Base-by-base conservation (phyloP, 2,329 filamentous ascomycete species). In the Exophiala spinifera region DNA sequence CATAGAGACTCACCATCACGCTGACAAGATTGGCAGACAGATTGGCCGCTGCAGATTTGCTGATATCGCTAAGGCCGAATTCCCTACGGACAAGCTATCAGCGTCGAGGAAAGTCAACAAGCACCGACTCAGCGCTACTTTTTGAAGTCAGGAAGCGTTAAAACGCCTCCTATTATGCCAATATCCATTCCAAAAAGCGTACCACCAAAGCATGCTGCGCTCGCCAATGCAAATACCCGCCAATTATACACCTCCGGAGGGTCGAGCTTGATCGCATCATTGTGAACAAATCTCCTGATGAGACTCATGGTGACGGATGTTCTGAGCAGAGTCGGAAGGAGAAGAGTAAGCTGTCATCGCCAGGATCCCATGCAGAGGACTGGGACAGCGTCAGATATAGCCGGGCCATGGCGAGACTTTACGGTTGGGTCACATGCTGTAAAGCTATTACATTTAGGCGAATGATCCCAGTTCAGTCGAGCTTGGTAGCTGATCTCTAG, bases 221-320 rank as follows among this genome's bases (percentile, higher is more conserved):
- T 83, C 46, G 83, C 83, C 61, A 87, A 74, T 53, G 77, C 77
- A 60, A 85, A 82, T 23, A 86, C 83, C 52, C 84, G 79, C 84
- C 84, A 88, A 65, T 84, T 83, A 70, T 87, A 88, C 55, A 88
- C 83, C 66, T 86, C 80, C 17, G 78, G 75, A 15, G 85, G 85
- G 65, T 88, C 85, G 33, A 73, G 70, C 65, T 79, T 83, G 81
- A 89, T 88, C 42, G 86, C 82, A 68, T 89, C 84, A 74, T 88
- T 88, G 70, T 80, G 80, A 63, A 87, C 78, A 65, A 86, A 74
- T 63, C 71, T 72, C 62, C 75, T 75, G 52, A 86, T 76, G 61
- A 84, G 67, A 25, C 51, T 51, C 51, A 55, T 55, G n/a, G 19
- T 47, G 34, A 13, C 36, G 33, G 13, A 20, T 36, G 28, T 17